phyloP scores from a whole-genome alignment of 2,329 filamentous ascomycete species.

The Cyphellophora europaea region DNA sequence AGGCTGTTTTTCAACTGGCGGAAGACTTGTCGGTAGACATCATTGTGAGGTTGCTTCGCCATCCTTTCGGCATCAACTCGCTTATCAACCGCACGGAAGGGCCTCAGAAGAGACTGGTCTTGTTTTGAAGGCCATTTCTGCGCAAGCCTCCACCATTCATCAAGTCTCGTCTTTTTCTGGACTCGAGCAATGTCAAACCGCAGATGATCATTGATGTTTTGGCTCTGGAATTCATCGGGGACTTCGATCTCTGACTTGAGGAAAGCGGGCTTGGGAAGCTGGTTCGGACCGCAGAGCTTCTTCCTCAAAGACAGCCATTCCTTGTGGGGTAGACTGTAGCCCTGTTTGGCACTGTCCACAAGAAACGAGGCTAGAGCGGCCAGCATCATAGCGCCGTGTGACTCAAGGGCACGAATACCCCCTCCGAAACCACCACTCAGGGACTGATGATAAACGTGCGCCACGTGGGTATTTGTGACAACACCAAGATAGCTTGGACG shows the following conservation, averaged over 20 bases:
- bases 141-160: constrained; percentile 19
- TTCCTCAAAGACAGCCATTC: constrained; percentile 22
- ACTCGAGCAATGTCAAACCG: constrained; percentile 30
- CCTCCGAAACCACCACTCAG: constrained; percentile 6
- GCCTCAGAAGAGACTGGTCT: not conserved
- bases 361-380: constrained; percentile 34
- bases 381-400: constrained; percentile 25
- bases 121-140: too few relatives aligned
- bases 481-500: constrained; percentile 39
- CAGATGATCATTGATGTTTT: constrained; percentile 35
- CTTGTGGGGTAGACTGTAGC: constrained; percentile 30
- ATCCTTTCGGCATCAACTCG: not conserved
- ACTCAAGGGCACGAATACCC: not conserved
- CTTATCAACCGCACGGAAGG: too few relatives aligned
- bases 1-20: not conserved
- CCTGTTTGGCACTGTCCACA: constrained; percentile 36
- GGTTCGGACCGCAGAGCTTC: constrained; percentile 1
- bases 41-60: not conserved
- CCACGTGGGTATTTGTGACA: constrained; percentile 43
- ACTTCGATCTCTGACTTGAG: constrained; percentile 20
- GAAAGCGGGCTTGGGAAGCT: not conserved
- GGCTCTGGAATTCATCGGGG: constrained; percentile 14
- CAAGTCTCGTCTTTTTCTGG: constrained; percentile 23
- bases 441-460: constrained; percentile 42
- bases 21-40: not conserved